phyloP scores from a whole-genome alignment of 2,329 filamentous ascomycete genomes.

The Stenocarpella maydis region DNA sequence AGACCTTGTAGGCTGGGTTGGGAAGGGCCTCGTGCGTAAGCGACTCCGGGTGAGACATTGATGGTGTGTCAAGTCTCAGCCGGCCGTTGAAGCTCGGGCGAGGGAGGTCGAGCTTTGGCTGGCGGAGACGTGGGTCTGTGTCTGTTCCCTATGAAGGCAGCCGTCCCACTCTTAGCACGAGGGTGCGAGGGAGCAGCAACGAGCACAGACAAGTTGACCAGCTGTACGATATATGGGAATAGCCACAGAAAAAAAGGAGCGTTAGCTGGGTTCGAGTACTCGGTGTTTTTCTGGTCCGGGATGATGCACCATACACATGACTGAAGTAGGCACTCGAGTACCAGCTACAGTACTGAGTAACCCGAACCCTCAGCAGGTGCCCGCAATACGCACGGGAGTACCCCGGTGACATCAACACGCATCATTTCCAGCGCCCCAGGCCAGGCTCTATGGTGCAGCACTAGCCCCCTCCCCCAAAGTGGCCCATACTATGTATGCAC shows the following conservation, averaged over 20 bases:
- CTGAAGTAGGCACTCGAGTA: no score
- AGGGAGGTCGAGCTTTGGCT: not conserved
- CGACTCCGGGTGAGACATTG: slow-evolving; percentile 9
- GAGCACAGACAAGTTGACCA: not conserved
- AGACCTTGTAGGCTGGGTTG: not conserved
- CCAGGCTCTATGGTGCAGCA: slow-evolving; percentile 13
- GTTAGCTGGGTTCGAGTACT: no score
- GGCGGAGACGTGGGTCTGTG: slow-evolving; percentile 12
- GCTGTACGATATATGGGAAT: not conserved
- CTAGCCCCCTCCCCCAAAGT: not conserved
- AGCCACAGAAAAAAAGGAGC: no score
- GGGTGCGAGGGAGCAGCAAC: not conserved
- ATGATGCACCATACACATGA: no score
- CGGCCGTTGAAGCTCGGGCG: slow-evolving; percentile 13
- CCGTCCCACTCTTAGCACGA: no score
- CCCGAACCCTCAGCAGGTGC: not conserved
- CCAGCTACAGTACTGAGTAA: not conserved
- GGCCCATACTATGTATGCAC: no score
- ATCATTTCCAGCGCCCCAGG: not conserved
- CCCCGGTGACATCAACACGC: slow-evolving; percentile 6
- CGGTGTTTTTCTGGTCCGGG: no score
- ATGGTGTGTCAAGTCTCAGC: slow-evolving; percentile 22
- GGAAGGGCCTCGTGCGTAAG: slow-evolving; percentile 9
- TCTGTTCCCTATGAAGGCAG: not conserved
- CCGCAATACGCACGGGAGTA: not conserved